Evolutionary conservation across 2,329 filamentous ascomycete species (phyloP), one percentile per base, ranked within the genome.

Genomic region (Xylaria hypoxylon): DNA sequence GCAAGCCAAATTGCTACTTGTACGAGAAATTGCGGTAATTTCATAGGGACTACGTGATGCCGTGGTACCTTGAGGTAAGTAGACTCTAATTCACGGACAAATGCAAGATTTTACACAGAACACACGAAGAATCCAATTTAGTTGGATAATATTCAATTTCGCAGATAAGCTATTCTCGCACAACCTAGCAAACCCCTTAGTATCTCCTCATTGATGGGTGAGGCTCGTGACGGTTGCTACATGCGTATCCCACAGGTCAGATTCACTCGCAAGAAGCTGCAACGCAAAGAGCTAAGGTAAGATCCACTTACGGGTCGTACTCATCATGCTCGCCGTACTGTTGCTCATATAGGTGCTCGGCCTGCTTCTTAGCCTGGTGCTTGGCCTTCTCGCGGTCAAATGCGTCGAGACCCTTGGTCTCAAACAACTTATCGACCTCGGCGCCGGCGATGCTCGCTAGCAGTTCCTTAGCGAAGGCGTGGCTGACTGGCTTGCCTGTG

Each of bases 401-500:
- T 67, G 81, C 83, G 77, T 90, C 85, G 70, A 88, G 78, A n/a
- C 89, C 89, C 83, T 90, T 90, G 72, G 86, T 89, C 84, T 91
- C 92, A 73, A 87, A 85, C 35, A 94, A 85, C 80, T 89, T 91
- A 83, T 95, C 92, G 75, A 93, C 86, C 80, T 94, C 91, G 68
- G 87, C 90, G 53, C 87, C 91, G 31, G 90, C 92, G 62, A 94
- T 83, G 65, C 89, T 91, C 17, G 86, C 90, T 35, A 95, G 80
- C 50, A 91, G 78, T 81, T 94, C 92, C 83, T 95, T 95, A 77
- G 92, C 92, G 75, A 93, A 90, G 47, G 81, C 81, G 82, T 95
- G 92, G 70, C 84, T 86, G 73, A 94, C 89, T 6, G 85, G 77
- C 83, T 93, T 89, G 81, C 90, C 89, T 91, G 59, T 65, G 48